Evolutionary conservation across 495 filamentous ascomycete genomes (phyloP), one percentile per base, ranked within the genome.

Genomic region (Xylaria venustula): DNA sequence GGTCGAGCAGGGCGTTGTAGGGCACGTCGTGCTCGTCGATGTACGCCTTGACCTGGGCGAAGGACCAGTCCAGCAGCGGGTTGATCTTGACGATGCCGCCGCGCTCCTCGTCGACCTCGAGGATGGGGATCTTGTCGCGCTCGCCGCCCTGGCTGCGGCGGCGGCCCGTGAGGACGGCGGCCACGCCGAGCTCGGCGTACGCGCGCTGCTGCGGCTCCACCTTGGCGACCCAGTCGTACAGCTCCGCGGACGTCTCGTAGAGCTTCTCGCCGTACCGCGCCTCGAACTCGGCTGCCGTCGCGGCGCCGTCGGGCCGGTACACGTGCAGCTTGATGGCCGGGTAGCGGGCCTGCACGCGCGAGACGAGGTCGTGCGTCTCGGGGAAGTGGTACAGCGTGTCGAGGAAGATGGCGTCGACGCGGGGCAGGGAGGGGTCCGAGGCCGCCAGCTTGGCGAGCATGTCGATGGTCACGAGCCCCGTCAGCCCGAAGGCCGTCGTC

Each of bases 191-290:
- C 47, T 97, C 90, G 5, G 85, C 76, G 75, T 97, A 98, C 12
- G 94, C 91, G 49, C 94, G 88, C 76, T 97, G 90, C 51, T 90
- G 90, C 14, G 94, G 95, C 80, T 98, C 94, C 19, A 98, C 94
- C 78, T 98, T 98, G 75, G 93, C 94, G 50, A 92, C 80, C 84
- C 89, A 98, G 83, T 98, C 94, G 77, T 98, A 98, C 41, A 91
- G 82, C 67, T 97, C 88, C 41, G 92, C 82, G 57, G 93, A 89
- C 9, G 79, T 83, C 69, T 96, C 89, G 89, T 93, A 98, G 14
- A 98, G 80, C 51, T 84, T 86, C 69, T 87, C 79, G 70, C 95
- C 93, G 70, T 97, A 89, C 68, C 85, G 86, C 53, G 81, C 75
- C 70, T 89, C 87, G 69, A 98, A 97, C 51, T 96, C 87, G 20